Evolutionary conservation across 495 filamentous ascomycete genomes (phyloP), one percentile per base, ranked within the genome.

Genomic region (Neurospora intermedia): DNA sequence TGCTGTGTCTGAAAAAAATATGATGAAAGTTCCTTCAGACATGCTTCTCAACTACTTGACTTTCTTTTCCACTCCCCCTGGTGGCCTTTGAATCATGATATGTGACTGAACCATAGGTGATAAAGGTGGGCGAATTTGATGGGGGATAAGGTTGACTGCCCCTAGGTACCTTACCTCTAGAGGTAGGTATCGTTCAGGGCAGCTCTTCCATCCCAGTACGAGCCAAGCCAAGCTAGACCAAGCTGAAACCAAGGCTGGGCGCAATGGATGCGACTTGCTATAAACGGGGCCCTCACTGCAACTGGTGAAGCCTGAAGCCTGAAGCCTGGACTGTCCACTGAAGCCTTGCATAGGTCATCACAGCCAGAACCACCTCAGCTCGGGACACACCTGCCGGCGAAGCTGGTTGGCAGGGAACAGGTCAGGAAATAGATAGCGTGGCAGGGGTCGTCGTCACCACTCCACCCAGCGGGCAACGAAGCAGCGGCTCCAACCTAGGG

Each of bases 101-200:
- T 62, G 27, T 35, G 27, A 62, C 54, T 18, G 20, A 8, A 62
- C 6, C 6, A 23, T 62, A n/a, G n/a, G n/a, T n/a, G 27, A 62
- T 35, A 18, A 15, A 62, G 54, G 54, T 62, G 35, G 27, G 54
- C 54, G 7, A 31, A 31, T 62, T 62, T 18, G 16, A 62, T 7
- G 31, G 15, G 35, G 18, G 75, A 73, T 71, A 77, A 76, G 73
- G 83, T 85, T 85, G 81, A 78, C 82, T 75, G 45, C 73, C 82
- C 83, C 83, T 74, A 38, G 4, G 35, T 38, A 38, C 4, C 4
- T 38, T 6, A 6, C 35, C 35, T 5, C 4, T 38, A 38, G 31
- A 35, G 4, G 2, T n/a, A n/a, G 35, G 35, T 38, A 69, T 76
- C 73, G 41, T 66, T 41, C 71, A 71, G 54, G 27, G 15, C 27